phyloP scores from a whole-genome alignment of 768 basidiomycete species.

The Infundibulicybe gibba region DNA sequence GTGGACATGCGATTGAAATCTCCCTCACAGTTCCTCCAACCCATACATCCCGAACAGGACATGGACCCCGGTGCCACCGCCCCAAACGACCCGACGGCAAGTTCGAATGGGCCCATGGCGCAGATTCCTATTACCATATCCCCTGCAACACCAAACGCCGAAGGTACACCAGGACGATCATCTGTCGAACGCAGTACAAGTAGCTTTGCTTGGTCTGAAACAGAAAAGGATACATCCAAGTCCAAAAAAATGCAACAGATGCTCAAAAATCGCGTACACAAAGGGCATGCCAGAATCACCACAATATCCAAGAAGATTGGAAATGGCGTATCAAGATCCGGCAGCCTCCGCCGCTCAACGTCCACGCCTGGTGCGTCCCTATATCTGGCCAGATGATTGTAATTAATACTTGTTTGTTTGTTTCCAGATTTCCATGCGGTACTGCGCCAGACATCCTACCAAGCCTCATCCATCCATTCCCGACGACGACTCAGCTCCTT shows the following conservation, averaged over 20 bases:
- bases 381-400: background rate
- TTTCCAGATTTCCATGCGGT: conserved; percentile 65
- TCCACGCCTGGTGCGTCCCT: conserved; percentile 63
- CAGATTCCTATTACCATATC: conserved; percentile 56
- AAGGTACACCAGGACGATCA: conserved; percentile 9
- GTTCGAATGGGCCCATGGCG: conserved; percentile 4
- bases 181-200: background rate
- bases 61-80: too few relatives aligned
- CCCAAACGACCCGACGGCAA: too few relatives aligned
- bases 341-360: conserved; percentile 52
- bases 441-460: conserved; percentile 54
- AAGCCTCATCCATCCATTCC: conserved; percentile 84
- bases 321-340: conserved; percentile 57
- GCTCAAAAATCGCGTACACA: conserved; percentile 70
- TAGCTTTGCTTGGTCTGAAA: background rate
- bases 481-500: conserved; percentile 56
- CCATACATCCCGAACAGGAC: background rate
- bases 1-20: background rate
- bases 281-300: conserved; percentile 67
- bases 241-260: conserved; percentile 77
- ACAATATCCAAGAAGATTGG: conserved; percentile 79
- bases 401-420: background rate
- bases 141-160: conserved; percentile 51
- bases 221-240: conserved; percentile 44
- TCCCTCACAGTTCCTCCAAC: background rate